Base-by-base conservation (phyloP, 2,329 filamentous ascomycete genomes). In the Cordyceps militaris region DNA sequence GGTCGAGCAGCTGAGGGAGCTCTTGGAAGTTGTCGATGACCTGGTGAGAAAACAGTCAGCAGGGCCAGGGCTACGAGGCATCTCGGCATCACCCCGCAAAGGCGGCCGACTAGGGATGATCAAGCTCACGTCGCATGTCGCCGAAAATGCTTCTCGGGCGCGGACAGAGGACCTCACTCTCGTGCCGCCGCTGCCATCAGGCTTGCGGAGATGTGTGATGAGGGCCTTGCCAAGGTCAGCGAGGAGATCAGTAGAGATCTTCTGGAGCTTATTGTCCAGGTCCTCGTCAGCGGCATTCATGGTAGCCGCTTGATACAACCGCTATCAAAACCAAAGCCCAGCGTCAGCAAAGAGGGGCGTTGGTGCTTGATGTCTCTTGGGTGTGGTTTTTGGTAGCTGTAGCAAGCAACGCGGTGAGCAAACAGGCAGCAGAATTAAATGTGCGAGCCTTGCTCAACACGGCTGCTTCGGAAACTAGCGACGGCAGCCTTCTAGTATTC, bases 11-110 rank as follows among this genome's bases (percentile, higher is more conserved):
- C 70, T 99, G 94, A 19, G 94, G 94, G 63, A 95, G 87, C 76
- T 97, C 92, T 77, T 97, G 93, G 65, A 97, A 99, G 2, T 88
- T 85, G 64, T 97, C 91, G 51, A 99, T 83, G 4, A 81, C 70
- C 76, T 80, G 34, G 38, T n/a, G 9, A 76, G 46, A 58, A 60
- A 24, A 40, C 10, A 16, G 63, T 28, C 64, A 63, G 44, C 19
- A 51, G 4, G 44, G n/a, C 9, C 16, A 6, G 28, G 28, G 4
- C 6, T 3, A 16, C 3, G 10, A 3, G 21, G 14, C 4, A 14
- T 26, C 7, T 46, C 14, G 19, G 9, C 21, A 4, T 10, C 8
- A 19, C 9, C 13, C 13, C 6, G 34, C 4, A 36, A 36, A 49
- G 40, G 42, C 26, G 10, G 21, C 24, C 61, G 63, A 49, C 48